Evolutionary conservation across 371 early-diverging fungal genomes (phyloP).

Genomic region (Mucor racemosus): DNA sequence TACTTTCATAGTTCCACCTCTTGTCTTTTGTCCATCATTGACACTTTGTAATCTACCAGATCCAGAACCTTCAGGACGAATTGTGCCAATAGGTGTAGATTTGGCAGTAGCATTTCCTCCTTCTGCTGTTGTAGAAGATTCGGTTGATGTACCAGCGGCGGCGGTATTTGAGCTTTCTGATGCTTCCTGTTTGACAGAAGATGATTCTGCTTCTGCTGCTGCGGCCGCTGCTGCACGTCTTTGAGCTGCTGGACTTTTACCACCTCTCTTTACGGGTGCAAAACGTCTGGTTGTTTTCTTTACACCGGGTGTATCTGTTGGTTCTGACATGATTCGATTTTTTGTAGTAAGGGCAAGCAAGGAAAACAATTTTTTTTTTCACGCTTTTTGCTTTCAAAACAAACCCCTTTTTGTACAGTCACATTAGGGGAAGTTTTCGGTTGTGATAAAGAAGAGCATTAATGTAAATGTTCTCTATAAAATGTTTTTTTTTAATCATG

Average conservation of each 20-base stretch:
- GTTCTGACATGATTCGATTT: slow-evolving; percentile 17
- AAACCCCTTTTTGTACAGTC: too few relatives aligned
- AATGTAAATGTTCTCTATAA: too few relatives aligned
- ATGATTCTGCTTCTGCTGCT: slow-evolving; percentile 1
- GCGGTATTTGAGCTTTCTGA: background rate
- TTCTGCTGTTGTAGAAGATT: background rate
- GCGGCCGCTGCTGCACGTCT: slow-evolving; percentile 19
- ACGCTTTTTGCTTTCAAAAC: too few relatives aligned
- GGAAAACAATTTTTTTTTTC: too few relatives aligned
- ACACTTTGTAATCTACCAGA: slow-evolving; percentile 52
- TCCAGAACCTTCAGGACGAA: slow-evolving; percentile 37
- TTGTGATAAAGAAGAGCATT: too few relatives aligned
- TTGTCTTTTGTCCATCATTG: slow-evolving; percentile 49
- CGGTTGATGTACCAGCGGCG: background rate
- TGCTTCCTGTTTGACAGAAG: background rate
- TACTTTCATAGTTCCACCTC: slow-evolving; percentile 57
- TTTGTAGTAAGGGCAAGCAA: too few relatives aligned
- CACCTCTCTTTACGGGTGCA: slow-evolving; percentile 38
- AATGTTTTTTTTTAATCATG: too few relatives aligned
- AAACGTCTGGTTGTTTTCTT: slow-evolving; percentile 45
- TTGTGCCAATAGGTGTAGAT: slow-evolving; percentile 38
- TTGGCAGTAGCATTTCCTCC: slow-evolving; percentile 3
- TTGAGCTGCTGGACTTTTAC: slow-evolving; percentile 14
- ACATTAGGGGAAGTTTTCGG: too few relatives aligned
- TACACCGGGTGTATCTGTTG: slow-evolving; percentile 29